Evolutionary conservation across 768 basidiomycete species (phyloP), one percentile per base, ranked within the genome.

Genomic region (Rossbeevera mucosa): DNA sequence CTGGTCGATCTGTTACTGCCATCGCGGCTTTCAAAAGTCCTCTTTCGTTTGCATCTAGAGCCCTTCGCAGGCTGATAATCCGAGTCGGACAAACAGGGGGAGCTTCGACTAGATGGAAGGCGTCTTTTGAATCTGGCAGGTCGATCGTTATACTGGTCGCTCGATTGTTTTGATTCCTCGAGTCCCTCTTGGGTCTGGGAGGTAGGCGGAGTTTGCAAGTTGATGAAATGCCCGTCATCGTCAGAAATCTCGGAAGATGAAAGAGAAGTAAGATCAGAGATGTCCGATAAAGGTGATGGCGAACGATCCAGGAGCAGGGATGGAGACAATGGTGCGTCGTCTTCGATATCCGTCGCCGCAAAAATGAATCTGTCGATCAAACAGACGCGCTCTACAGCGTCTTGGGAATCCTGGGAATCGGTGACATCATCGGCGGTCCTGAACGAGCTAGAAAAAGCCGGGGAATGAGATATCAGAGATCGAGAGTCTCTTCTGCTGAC

Each of bases 211-310:
- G 63, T 44, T 54, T 47, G 53, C 38, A 29, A 31, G 18, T 54
- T 45, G n/a, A 48, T 18, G 30, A 25, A 36, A 31, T 29, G 43
- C 40, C 33, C 49, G 25, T 52, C 38, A 31, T 41, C 47, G 8
- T 47, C 41, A 46, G 54, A 57, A 45, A 47, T 40, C 47, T 49
- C 47, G 7, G 60, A 55, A 57, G 67, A 69, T 47, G 67, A 63
- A 22, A 70, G 48, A 11, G 69, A 50, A 9, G 64, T 71, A 24
- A 69, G 67, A 44, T 63, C 60, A 7, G 67, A 69, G 41, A 65
- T 45, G 50, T 59, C 57, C 7, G 69, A 69, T 3, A 61, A 9
- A 24, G 69, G 59, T 7, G 69, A 65, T n/a, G n/a, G n/a, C 7
- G 51, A 62, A 48, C 43, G 59, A 16, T 48, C 56, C 36, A 42